These are phyloP conservation scores for Sordaria brevicollis DNA, from an alignment of 495 filamentous ascomycete species.

Conservation along the genomic window DNA sequence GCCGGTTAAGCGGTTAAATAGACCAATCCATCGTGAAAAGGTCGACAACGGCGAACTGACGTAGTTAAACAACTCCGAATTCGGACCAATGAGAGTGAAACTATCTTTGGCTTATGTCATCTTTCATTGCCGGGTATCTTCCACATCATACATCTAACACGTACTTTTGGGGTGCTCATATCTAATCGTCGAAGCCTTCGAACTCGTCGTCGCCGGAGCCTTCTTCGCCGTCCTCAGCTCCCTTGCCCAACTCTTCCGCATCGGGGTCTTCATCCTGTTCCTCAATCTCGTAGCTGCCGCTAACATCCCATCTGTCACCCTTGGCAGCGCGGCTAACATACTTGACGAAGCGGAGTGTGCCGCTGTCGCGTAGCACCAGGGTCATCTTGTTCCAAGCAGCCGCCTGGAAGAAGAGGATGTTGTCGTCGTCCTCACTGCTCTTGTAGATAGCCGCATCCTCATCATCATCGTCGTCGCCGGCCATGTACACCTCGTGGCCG, in stretches of 20 bases:
- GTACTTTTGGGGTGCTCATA: neutral
- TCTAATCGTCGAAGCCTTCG: constrained; percentile 33
- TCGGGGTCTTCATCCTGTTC: constrained; percentile 29
- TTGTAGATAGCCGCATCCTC: constrained; percentile 83
- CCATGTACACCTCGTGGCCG: constrained; percentile 90
- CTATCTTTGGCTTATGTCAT: neutral
- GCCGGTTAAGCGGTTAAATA: neutral
- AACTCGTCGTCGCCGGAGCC: constrained; percentile 39
- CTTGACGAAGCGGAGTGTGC: constrained; percentile 87
- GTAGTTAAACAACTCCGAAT: neutral
- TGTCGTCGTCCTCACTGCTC: constrained; percentile 72
- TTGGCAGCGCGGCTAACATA: constrained; percentile 74
- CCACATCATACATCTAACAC: neutral
- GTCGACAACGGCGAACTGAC: neutral
- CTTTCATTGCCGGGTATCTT: neutral
- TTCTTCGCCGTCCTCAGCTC: constrained; percentile 11
- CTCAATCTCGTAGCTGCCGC: constrained; percentile 55
- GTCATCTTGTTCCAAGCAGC: constrained; percentile 83
- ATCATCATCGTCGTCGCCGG: constrained; percentile 64
- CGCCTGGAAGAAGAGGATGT: constrained; percentile 80
- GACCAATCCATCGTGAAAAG: neutral
- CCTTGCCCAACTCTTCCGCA: constrained; percentile 15
- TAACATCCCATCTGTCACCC: constrained; percentile 90
- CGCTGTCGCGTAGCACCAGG: constrained; percentile 79
- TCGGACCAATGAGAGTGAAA: neutral